These are phyloP conservation scores for Kluyveromyces starmeri DNA, from an alignment of 805 yeast genomes.

Conservation along the genomic window DNA sequence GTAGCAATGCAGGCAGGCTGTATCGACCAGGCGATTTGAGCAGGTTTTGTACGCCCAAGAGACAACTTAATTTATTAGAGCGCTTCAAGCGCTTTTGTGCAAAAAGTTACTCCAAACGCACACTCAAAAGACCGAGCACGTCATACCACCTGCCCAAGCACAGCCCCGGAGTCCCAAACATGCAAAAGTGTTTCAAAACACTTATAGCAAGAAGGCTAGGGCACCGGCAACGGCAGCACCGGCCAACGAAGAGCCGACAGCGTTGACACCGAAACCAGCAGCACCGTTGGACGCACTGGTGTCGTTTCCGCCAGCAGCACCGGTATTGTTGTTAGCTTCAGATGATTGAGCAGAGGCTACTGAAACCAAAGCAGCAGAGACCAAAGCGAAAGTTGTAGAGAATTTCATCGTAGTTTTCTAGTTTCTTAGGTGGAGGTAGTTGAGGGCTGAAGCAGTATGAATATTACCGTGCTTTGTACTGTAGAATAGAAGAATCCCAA, in stretches of 20 bases:
- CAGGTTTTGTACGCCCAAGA: too few species aligned
- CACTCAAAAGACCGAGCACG: too few species aligned
- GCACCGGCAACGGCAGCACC: slow-evolving; percentile 28
- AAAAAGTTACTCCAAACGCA: too few species aligned
- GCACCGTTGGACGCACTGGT: slow-evolving; percentile 14
- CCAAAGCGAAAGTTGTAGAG: slow-evolving; percentile 16
- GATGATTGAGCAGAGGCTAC: slow-evolving; percentile 13
- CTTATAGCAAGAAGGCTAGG: slow-evolving; percentile 20
- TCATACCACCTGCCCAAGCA: too few species aligned
- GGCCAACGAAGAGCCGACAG: slow-evolving; percentile 13
- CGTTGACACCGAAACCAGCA: slow-evolving; percentile 13
- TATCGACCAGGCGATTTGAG: too few species aligned
- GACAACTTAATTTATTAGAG: too few species aligned
- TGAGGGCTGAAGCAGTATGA: not conserved
- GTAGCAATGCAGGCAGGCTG: too few species aligned
- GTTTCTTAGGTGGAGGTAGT: too few species aligned
- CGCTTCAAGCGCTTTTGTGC: too few species aligned
- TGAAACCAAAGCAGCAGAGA: slow-evolving; percentile 15
- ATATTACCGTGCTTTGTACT: not conserved
- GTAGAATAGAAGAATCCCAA: too few species aligned
- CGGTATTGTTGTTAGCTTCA: slow-evolving; percentile 14
- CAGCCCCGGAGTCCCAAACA: too few species aligned
- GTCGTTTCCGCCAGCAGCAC: slow-evolving; percentile 8
- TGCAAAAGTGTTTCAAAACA: too few species aligned
- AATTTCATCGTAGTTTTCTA: slow-evolving; percentile 21